Base-by-base conservation (phyloP, 2,329 filamentous ascomycete genomes). In the Hirsutella thompsonii region DNA sequence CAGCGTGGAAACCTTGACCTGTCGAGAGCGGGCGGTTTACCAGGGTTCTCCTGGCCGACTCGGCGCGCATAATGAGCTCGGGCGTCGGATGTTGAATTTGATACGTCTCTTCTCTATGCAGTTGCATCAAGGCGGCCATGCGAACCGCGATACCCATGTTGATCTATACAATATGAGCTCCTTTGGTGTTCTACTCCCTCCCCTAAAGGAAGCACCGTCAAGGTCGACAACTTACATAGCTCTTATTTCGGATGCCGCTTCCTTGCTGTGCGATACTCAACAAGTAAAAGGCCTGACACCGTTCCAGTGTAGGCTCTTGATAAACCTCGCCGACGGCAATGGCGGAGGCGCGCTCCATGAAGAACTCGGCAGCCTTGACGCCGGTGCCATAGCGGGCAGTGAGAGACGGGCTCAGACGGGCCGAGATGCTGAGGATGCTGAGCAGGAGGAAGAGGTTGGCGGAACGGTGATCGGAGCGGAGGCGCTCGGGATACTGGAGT, bases 201-300 rank as follows among this genome's bases (percentile, higher is more conserved):
- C n/a, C n/a, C n/a, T n/a, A n/a, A n/a, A n/a, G n/a, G n/a, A n/a
- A n/a, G n/a, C n/a, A n/a, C n/a, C n/a, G n/a, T n/a, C n/a, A n/a
- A n/a, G n/a, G n/a, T n/a, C 5, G 34, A 8, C n/a, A 18, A 59
- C 71, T 50, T 53, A 75, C 72, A 47, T 70, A 72, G 53, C 73
- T 76, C 40, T 60, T 62, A 39, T 72, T 70, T 33, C 64, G 68
- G 46, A 69, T 57, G 0, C 70, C 73, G 40, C 67, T 73, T 13
- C 72, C 72, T 50, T 76, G 73, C 47, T 78, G 72, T 4, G 73
- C 72, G 41, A 78, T 69, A 48, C 71, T 74, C 14, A 78, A 57
- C 3, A 78, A 55, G 46, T 76, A 76, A 44, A 77, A 77, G 1
- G 67, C 72, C 52, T 78, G 74, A 39, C 71, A 76, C 33, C 68